These are phyloP conservation scores for Limonium bicolor DNA, from an alignment of 148 eudicot species.

Conservation along the genomic window DNA sequence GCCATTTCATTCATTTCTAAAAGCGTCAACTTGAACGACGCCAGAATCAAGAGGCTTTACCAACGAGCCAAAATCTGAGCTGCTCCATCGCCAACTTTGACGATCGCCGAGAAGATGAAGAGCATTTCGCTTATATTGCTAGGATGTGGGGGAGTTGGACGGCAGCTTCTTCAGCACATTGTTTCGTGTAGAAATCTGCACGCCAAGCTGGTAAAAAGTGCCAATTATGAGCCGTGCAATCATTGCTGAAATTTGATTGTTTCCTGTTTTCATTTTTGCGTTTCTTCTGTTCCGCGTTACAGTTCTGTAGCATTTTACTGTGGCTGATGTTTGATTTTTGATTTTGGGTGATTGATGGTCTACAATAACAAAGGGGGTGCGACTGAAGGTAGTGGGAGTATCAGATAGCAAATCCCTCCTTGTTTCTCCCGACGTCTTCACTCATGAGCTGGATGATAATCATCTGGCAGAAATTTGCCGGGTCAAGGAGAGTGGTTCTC, in stretches of 20 bases:
- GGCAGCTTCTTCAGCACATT: conserved; percentile 77
- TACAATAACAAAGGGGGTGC: conserved; percentile 73
- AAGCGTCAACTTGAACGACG: neutral
- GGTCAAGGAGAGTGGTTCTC: conserved; percentile 42
- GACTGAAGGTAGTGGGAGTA: conserved; percentile 65
- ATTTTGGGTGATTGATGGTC: too few species aligned
- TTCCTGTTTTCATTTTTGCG: too few species aligned
- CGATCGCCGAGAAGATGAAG: conserved; percentile 26
- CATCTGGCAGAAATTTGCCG: conserved; percentile 38
- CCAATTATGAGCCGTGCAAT: too few species aligned
- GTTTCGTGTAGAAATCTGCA: conserved; percentile 56
- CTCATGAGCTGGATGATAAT: conserved; percentile 61
- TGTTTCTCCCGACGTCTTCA: conserved; percentile 37
- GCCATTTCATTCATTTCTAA: too few species aligned
- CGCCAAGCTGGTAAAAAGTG: conserved; percentile 37
- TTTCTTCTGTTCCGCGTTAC: too few species aligned
- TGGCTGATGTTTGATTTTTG: too few species aligned
- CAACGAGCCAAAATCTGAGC: neutral
- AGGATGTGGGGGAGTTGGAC: conserved; percentile 96
- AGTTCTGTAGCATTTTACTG: too few species aligned
- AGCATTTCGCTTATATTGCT: conserved; percentile 45
- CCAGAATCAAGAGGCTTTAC: neutral
- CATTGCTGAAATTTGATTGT: too few species aligned
- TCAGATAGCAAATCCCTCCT: conserved; percentile 72
- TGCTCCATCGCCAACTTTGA: neutral